Percentiles rank a stretch among this genome's conserved stretches.
Evolutionary conservation across 2,329 filamentous ascomycete genomes (phyloP).

Genomic region (Diplodia intermedia): DNA sequence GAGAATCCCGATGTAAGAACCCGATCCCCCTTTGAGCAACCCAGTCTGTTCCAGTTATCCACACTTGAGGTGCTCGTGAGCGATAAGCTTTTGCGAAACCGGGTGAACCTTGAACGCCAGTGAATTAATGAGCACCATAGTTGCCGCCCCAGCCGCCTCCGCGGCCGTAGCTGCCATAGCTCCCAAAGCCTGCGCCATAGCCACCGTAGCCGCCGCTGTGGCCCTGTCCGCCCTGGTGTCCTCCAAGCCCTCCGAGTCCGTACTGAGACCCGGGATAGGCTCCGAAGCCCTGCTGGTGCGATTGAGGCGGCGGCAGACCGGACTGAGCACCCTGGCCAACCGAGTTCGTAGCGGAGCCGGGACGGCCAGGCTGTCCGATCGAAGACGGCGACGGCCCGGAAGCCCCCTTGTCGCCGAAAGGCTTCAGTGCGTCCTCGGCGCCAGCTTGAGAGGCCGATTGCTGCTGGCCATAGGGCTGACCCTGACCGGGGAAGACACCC

Average conservation of each 20-base stretch:
- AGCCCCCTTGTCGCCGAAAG: slow-evolving; percentile 63
- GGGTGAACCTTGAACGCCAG: slow-evolving; percentile 32
- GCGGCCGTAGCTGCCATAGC: slow-evolving; percentile 51
- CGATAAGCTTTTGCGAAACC: slow-evolving; percentile 32
- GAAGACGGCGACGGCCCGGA: slow-evolving; percentile 64
- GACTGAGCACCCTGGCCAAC: slow-evolving; percentile 60
- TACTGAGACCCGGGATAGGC: slow-evolving; percentile 63
- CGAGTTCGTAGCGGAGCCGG: slow-evolving; percentile 66
- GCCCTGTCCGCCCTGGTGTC: slow-evolving; percentile 54
- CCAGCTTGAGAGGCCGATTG: slow-evolving; percentile 57
- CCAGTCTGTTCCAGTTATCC: slow-evolving; percentile 31
- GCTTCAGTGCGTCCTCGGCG: slow-evolving; percentile 63
- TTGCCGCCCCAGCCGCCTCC: slow-evolving; percentile 59
- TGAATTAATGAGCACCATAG: slow-evolving; percentile 46
- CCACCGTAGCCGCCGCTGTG: slow-evolving; percentile 53
- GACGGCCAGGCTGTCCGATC: slow-evolving; percentile 67
- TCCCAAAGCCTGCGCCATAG: slow-evolving; percentile 53
- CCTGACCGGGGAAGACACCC: slow-evolving; percentile 61
- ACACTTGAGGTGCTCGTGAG: slow-evolving; percentile 27
- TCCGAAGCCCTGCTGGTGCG: slow-evolving; percentile 64
- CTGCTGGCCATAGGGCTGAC: slow-evolving; percentile 58
- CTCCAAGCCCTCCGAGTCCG: slow-evolving; percentile 59
- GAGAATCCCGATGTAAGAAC: slow-evolving; percentile 24
- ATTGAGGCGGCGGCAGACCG: slow-evolving; percentile 62
- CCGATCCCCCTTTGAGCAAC: slow-evolving; percentile 27